Evolutionary conservation across 129 eudicot species (phyloP).

Genomic region (Erigeron canadensis): DNA sequence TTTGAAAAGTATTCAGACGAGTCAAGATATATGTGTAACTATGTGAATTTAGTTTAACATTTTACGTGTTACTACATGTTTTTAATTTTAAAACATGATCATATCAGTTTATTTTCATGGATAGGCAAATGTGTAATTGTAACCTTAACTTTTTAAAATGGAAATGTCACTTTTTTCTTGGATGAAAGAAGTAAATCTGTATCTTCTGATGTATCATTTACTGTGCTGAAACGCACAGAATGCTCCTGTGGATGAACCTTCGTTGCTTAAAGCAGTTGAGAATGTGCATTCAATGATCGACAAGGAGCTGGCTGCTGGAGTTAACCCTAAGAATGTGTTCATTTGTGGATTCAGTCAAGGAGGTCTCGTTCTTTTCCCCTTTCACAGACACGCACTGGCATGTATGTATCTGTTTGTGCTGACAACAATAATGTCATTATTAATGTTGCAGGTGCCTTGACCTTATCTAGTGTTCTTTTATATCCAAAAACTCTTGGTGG

Average conservation of each 20-base stretch:
- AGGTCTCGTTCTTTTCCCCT: slow-evolving; percentile 52
- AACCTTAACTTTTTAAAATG: not conserved
- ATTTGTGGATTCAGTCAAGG: slow-evolving; percentile 99
- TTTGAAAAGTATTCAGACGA: too few species aligned
- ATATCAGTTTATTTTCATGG: slow-evolving; percentile 9
- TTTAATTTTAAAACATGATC: too few species aligned
- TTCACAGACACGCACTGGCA: not conserved
- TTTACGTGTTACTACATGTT: too few species aligned
- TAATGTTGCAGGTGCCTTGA: slow-evolving; percentile 79
- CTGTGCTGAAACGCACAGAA: slow-evolving; percentile 39
- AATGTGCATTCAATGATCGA: slow-evolving; percentile 82
- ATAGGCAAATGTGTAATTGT: not conserved
- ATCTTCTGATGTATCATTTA: not conserved
- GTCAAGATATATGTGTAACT: too few species aligned
- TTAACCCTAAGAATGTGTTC: slow-evolving; percentile 75
- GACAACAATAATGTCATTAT: slow-evolving; percentile 2
- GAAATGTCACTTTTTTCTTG: not conserved
- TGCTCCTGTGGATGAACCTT: slow-evolving; percentile 75
- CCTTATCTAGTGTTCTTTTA: slow-evolving; percentile 83
- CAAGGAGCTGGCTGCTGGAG: slow-evolving; percentile 86
- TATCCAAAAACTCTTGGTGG: slow-evolving; percentile 96
- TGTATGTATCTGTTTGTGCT: not conserved
- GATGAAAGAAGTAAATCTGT: not conserved
- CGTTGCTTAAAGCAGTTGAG: slow-evolving; percentile 77
- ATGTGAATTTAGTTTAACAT: too few species aligned